A percentile compares a stretch with the other conserved stretches of the same genome.
These are phyloP conservation scores for Globisporangium sylvaticum DNA, from an alignment of 352 stramenopile genomes.

Conservation along the genomic window DNA sequence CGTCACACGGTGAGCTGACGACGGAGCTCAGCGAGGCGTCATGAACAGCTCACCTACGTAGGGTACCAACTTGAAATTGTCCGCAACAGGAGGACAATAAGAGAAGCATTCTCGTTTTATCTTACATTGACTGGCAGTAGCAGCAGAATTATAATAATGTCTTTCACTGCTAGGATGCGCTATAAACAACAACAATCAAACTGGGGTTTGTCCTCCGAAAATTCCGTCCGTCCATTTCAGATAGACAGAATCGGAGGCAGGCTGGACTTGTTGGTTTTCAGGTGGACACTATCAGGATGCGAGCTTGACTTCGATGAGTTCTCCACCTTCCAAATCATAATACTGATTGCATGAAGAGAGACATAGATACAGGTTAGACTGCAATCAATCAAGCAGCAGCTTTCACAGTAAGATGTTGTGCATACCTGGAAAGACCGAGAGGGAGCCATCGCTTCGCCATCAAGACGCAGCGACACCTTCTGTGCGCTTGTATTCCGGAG, in stretches of 20 bases:
- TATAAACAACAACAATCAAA: constrained; percentile 12
- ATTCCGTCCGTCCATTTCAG: neutral
- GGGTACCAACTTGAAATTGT: neutral
- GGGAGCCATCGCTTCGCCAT: constrained; percentile 47
- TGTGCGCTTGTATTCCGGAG: constrained; percentile 22
- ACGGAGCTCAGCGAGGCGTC: neutral
- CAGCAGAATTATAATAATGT: constrained; percentile 2
- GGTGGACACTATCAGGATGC: constrained; percentile 10
- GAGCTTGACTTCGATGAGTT: constrained; percentile 64
- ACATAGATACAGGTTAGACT: neutral
- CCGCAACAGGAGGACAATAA: neutral
- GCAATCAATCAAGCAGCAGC: neutral
- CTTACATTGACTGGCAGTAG: neutral
- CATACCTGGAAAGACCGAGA: constrained; percentile 43
- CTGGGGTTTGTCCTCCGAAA: neutral
- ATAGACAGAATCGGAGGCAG: neutral
- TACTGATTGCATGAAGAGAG: constrained; percentile 21
- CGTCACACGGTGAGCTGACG: neutral
- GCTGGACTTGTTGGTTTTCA: neutral
- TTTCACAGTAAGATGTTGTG: neutral
- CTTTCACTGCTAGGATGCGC: neutral
- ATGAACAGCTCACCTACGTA: neutral
- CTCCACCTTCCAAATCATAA: constrained; percentile 66
- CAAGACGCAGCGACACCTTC: constrained; percentile 39
- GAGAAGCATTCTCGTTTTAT: neutral